phyloP scores from a whole-genome alignment of 352 stramenopile genomes.

The Phytophthora aleatoria region DNA sequence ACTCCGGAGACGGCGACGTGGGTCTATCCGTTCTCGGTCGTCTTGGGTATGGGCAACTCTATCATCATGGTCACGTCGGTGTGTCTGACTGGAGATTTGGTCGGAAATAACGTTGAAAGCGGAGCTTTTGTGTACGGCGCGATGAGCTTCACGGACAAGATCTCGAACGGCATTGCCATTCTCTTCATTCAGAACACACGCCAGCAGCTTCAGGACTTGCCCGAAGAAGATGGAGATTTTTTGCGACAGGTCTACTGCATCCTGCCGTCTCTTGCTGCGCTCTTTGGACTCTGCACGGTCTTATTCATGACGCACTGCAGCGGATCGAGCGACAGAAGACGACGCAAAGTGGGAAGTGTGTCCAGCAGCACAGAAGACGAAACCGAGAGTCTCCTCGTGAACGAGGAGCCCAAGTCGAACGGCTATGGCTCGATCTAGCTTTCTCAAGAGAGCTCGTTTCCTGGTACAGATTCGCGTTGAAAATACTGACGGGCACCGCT shows the following conservation, averaged over 20 bases:
- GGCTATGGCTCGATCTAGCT: slow-evolving; percentile 30
- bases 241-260: slow-evolving; percentile 79
- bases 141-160: slow-evolving; percentile 90
- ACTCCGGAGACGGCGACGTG: slow-evolving; percentile 62
- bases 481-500: slow-evolving; percentile 17
- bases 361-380: slow-evolving; percentile 36
- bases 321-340: slow-evolving; percentile 31
- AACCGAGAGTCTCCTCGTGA: slow-evolving; percentile 30
- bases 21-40: slow-evolving; percentile 73
- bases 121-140: slow-evolving; percentile 87
- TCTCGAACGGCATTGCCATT: slow-evolving; percentile 84
- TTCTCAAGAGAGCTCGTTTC: background rate
- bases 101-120: slow-evolving; percentile 83
- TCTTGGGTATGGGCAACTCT: slow-evolving; percentile 85
- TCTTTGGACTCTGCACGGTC: slow-evolving; percentile 65
- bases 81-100: slow-evolving; percentile 80
- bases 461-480: background rate
- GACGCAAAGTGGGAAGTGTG: slow-evolving; percentile 24
- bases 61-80: slow-evolving; percentile 90
- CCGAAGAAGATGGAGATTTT: slow-evolving; percentile 66
- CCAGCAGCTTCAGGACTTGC: slow-evolving; percentile 64
- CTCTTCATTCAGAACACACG: slow-evolving; percentile 84
- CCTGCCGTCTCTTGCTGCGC: slow-evolving; percentile 60
- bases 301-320: slow-evolving; percentile 80
- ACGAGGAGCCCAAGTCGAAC: slow-evolving; percentile 16